Base-by-base conservation (phyloP, 768 basidiomycete genomes). In the Mycena leptocephala region DNA sequence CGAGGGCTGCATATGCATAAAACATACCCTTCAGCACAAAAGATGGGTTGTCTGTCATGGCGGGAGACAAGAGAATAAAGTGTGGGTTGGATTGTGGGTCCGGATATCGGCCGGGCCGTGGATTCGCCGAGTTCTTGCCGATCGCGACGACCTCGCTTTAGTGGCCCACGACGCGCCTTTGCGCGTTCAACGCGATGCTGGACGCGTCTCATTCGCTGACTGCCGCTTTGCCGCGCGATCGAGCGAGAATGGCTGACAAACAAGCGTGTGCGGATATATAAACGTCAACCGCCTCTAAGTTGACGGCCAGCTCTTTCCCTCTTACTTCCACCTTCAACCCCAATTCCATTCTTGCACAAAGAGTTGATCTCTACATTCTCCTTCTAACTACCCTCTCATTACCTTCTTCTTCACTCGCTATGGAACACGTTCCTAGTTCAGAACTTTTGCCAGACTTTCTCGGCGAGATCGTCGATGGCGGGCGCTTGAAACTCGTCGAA, bases 1-100 rank as follows among this genome's bases (percentile, higher is more conserved):
- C 0, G 35, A 20, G 63, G 33, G 63, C 35, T 5, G 9, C n/a
- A 37, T 5, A 11, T 2, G 2, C 1, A 37, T 6, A 28, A 53
- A 28, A 9, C 43, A 6, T 1, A 70, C 88, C 91, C 46, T 90
- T 90, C 66, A 97, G 88, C 67, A 97, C 93, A 82, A 97, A 96
- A 5, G 95, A 95, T 59, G 88, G 92, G 82, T 96, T 96, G 84
- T 94, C 90, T 28, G 92, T 88, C 92, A 94, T 94, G 86, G 80
- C 84, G 70, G 73, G 74, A 71, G 55, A 71, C 62, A 72, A 76
- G 64, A 62, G 55, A 22, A 11, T 28, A 28, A 24, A 56, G 28
- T 32, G 30, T n/a, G 55, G 16, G 18, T 30, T 20, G 30, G 55
- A 16, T 10, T 11, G 22, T 28, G 11, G n/a, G 7, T 35, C 33